Conservation (phyloP, 2,329 filamentous ascomycete species). For the Penicillium olsonii region DNA sequence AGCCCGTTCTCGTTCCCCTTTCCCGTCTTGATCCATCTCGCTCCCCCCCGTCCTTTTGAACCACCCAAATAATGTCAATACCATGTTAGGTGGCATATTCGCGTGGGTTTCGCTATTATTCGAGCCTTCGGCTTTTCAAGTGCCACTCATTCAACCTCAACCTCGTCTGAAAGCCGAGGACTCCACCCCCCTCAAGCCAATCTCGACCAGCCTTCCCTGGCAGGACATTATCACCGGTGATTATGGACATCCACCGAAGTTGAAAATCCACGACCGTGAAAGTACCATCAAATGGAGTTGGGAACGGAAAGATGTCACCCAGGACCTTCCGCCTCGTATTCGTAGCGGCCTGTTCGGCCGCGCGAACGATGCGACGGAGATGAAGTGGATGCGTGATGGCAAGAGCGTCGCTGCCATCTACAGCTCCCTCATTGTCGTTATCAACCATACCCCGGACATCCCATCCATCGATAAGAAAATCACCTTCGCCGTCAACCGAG, state of each 20-base stretch:
- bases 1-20: not conserved
- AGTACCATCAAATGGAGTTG: constrained; percentile 18
- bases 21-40: not conserved
- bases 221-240: constrained; percentile 22
- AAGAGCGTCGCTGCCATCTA: constrained; percentile 25
- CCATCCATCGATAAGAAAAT: constrained; percentile 25
- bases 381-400: constrained; percentile 27
- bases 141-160: constrained; percentile 16
- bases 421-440: constrained; percentile 21
- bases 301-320: constrained; percentile 20
- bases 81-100: constrained; percentile 14
- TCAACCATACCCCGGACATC: constrained; percentile 26
- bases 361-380: constrained; percentile 28
- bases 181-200: not conserved
- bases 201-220: constrained; percentile 4
- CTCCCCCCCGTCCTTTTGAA: not conserved
- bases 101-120: constrained; percentile 14
- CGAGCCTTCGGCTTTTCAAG: constrained; percentile 12
- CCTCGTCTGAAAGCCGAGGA: constrained; percentile 11
- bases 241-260: constrained; percentile 13
- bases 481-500: constrained; percentile 25
- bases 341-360: constrained; percentile 17
- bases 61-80: not conserved
- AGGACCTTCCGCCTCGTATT: constrained; percentile 17
- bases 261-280: constrained; percentile 19